Percentiles rank a stretch among this genome's conserved stretches.
Conservation (phyloP, 2,329 filamentous ascomycete genomes). For the Dothiorella sarmentorum region DNA sequence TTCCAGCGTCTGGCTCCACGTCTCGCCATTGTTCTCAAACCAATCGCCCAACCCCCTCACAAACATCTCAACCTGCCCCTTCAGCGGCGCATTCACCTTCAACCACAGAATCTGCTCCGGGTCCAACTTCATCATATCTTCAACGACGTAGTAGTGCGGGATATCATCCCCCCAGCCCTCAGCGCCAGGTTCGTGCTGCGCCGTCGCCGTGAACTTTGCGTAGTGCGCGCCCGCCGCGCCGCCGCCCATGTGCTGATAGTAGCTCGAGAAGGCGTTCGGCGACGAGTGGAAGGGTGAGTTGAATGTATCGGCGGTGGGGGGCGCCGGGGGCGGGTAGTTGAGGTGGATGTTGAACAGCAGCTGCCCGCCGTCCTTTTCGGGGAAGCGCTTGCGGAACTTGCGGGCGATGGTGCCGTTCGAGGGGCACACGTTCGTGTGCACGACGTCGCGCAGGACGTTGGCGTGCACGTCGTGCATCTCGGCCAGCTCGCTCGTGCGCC, state of each 20-base stretch:
- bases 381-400: conserved; percentile 56
- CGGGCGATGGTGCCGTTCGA: conserved; percentile 58
- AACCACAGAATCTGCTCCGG: conserved; percentile 58
- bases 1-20: conserved; percentile 57
- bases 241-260: conserved; percentile 29
- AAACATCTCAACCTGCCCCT: conserved; percentile 56
- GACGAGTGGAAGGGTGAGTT: conserved; percentile 29
- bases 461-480: conserved; percentile 58
- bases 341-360: conserved; percentile 53
- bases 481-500: conserved; percentile 53
- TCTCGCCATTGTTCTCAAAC: conserved; percentile 63
- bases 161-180: conserved; percentile 65
- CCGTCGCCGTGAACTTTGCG: conserved; percentile 46
- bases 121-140: conserved; percentile 63
- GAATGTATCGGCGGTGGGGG: conserved; percentile 41
- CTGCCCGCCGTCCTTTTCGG: conserved; percentile 47
- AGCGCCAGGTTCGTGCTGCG: conserved; percentile 51
- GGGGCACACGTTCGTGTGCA: conserved; percentile 58
- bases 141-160: conserved; percentile 60
- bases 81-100: conserved; percentile 53
- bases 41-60: conserved; percentile 53
- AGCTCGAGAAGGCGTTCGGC: conserved; percentile 26
- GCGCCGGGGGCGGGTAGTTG: conserved; percentile 44
- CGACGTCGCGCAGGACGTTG: conserved; percentile 54
- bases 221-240: conserved; percentile 36